Evolutionary conservation across 176 grass and related monocot species (phyloP), one percentile per base, ranked within the genome.

Genomic region (Urochloa ruziziensis): DNA sequence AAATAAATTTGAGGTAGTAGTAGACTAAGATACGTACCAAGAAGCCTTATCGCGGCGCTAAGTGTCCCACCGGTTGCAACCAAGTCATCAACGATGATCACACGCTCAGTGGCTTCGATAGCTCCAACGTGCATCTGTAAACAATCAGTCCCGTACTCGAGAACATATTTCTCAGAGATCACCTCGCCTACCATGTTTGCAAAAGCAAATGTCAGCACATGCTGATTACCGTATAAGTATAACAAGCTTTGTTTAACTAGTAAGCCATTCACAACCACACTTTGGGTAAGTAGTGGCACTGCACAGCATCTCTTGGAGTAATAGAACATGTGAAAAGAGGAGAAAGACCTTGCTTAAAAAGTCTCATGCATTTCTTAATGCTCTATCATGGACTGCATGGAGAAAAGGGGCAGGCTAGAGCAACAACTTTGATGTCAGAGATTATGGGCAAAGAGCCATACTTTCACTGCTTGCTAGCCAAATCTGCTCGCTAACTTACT

Each of bases 81-180:
- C 75, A 98, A 59, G 77, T 95, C 96, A 73, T 98, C 96, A 2
- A 95, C 17, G 14, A 98, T 70, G 40, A 98, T 46, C 11, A 90
- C 93, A 16, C 87, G 96, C 70, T 93, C 96, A 7, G 84, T 87
- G 2, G 66, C 80, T 17, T 90, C 56, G 12, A 95, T 86, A n/a
- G 96, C 89, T 37, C 93, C 96, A 27, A 98, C 84, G 73, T 98
- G 96, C 96, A 98, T 98, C 84, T 98, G 84, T 49, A 98, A 71
- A 57, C 93, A 95, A 80, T 98, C 96, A 4, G 88, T 91, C 3
- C 96, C 96, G 32, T 98, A 98, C 84, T 98, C 96, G 0, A 98
- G 89, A 43, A 91, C 89, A 25, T 98, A 98, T 3, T 64, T 83
- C 86, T 98, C 93, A 21, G 91, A 93, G 27, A 98, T 95, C 61